A percentile compares a stretch with the other conserved stretches of the same genome.
Conservation (phyloP, 1,284 basidiomycete species). For the Apiotrichum domesticum region DNA sequence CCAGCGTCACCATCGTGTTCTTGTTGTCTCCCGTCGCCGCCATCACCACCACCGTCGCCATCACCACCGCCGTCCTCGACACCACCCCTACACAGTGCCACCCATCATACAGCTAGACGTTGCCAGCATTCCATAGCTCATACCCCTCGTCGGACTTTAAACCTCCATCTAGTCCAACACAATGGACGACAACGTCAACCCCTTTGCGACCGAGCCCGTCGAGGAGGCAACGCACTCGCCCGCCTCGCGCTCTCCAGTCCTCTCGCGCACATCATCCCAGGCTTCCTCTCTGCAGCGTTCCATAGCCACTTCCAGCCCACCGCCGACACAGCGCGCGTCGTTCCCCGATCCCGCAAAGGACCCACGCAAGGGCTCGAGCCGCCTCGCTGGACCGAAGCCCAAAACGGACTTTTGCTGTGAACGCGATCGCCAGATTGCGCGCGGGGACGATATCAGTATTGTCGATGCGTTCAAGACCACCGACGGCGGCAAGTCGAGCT, state of each 20-base stretch:
- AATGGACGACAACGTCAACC: slow-evolving; percentile 20
- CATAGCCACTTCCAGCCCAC: slow-evolving; percentile 34
- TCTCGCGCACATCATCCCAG: slow-evolving; percentile 15
- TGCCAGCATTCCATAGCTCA: too few relatives aligned
- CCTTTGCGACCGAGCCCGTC: slow-evolving; percentile 14
- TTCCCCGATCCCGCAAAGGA: slow-evolving; percentile 43
- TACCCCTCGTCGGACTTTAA: too few relatives aligned
- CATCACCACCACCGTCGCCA: too few relatives aligned
- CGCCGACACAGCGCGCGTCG: slow-evolving; percentile 41
- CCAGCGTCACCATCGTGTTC: too few relatives aligned
- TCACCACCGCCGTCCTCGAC: neutral
- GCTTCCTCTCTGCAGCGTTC: slow-evolving; percentile 4
- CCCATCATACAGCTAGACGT: too few relatives aligned
- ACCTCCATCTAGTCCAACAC: too few relatives aligned
- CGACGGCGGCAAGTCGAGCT: slow-evolving; percentile 74
- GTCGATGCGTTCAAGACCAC: slow-evolving; percentile 92
- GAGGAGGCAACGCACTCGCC: slow-evolving; percentile 3
- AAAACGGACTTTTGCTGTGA: slow-evolving; percentile 45
- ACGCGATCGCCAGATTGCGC: slow-evolving; percentile 38
- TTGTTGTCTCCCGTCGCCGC: too few relatives aligned
- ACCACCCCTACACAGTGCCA: neutral
- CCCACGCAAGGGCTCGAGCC: slow-evolving; percentile 27
- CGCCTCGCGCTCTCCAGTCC: slow-evolving; percentile 3
- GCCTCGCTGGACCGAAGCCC: slow-evolving; percentile 36
- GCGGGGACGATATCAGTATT: slow-evolving; percentile 53